Conservation (phyloP, 768 basidiomycete genomes). For the Auricularia sp. region DNA sequence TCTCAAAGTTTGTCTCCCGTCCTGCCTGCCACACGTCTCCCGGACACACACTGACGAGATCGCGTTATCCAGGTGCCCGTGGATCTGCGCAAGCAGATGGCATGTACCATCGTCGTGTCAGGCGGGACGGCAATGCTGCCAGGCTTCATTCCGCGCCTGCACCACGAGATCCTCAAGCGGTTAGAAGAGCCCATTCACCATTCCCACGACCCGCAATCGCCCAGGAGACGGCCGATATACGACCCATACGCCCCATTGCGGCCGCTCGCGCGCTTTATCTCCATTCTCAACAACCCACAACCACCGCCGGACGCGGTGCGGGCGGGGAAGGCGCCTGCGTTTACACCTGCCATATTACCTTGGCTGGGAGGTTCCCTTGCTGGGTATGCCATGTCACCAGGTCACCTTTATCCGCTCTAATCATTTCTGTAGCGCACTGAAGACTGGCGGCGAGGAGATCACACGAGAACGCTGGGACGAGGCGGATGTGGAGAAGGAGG, state of each 20-base stretch:
- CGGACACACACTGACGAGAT: conserved; percentile 1
- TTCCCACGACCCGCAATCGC: conserved; percentile 10
- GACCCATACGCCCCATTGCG: conserved; percentile 71
- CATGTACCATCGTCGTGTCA: conserved; percentile 71
- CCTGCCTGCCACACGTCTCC: conserved; percentile 2
- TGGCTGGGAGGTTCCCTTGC: conserved; percentile 95
- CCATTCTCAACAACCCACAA: conserved; percentile 77
- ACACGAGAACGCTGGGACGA: conserved; percentile 82
- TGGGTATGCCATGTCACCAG: conserved; percentile 44
- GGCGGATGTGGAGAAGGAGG: conserved; percentile 26
- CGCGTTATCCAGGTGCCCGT: conserved; percentile 56
- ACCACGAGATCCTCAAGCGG: conserved; percentile 48
- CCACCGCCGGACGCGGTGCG: conserved; percentile 32
- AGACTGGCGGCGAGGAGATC: conserved; percentile 78
- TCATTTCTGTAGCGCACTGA: conserved; percentile 49
- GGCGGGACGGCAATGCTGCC: conserved; percentile 91
- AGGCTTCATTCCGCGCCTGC: conserved; percentile 86
- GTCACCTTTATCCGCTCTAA: not conserved
- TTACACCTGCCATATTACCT: conserved; percentile 65
- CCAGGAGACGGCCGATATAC: conserved; percentile 30
- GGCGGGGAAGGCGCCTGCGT: conserved; percentile 81
- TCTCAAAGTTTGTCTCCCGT: conserved; percentile 47
- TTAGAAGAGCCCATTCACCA: conserved; percentile 37
- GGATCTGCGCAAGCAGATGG: conserved; percentile 78
- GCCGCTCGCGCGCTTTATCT: conserved; percentile 58